These are phyloP conservation scores for Wickerhamiella sergipiensis DNA, from an alignment of 805 yeast species.

Conservation along the genomic window DNA sequence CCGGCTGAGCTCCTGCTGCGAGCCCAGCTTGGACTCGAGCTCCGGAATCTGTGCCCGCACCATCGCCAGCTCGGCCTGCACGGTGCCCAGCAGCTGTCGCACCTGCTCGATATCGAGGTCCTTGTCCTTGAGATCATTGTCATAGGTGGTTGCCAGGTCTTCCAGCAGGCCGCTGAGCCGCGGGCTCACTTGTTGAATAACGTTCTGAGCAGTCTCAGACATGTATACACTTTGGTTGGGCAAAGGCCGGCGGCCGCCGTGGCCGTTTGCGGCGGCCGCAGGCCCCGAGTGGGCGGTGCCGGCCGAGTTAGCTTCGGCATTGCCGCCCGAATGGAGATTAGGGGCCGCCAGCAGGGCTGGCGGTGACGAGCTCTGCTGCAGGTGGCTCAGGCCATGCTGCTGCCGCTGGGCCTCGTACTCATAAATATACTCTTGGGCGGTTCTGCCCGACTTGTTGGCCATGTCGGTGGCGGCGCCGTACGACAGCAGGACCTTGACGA, in stretches of 20 bases:
- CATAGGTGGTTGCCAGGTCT: conserved; percentile 36
- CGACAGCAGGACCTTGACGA: conserved; percentile 32
- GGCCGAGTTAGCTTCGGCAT: neutral
- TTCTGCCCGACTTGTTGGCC: conserved; percentile 29
- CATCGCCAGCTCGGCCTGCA: conserved; percentile 29
- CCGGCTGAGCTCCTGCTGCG: conserved; percentile 16
- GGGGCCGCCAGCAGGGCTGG: conserved; percentile 5
- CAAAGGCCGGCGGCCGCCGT: neutral
- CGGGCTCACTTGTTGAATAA: neutral
- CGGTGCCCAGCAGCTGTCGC: conserved; percentile 28
- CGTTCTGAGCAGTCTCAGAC: neutral
- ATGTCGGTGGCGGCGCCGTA: conserved; percentile 35
- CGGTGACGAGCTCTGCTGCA: conserved; percentile 14
- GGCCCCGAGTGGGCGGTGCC: no score
- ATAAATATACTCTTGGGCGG: conserved; percentile 27
- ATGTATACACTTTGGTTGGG: neutral
- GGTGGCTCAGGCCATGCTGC: conserved; percentile 2
- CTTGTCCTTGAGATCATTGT: conserved; percentile 39
- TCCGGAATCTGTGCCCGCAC: conserved; percentile 24
- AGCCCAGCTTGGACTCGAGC: conserved; percentile 21
- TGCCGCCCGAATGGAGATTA: neutral
- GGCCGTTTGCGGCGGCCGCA: neutral
- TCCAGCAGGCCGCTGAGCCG: conserved; percentile 17
- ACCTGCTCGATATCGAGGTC: conserved; percentile 41
- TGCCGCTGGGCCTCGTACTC: conserved; percentile 20